Evolutionary conservation across 768 basidiomycete genomes (phyloP).

Genomic region (Daedaleopsis sinensis): DNA sequence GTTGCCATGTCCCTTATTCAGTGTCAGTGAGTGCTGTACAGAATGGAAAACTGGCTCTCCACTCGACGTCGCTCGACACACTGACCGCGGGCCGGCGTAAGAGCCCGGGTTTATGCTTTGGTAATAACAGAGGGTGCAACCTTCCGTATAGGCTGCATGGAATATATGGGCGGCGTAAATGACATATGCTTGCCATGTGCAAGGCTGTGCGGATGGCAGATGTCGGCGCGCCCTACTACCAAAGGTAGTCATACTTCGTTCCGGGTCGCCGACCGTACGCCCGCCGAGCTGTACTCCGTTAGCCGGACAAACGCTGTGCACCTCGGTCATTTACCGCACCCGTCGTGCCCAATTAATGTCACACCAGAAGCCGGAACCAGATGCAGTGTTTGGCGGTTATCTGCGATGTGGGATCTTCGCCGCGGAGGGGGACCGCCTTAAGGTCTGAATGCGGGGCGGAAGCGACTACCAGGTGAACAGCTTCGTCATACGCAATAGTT

Average conservation of each 20-base stretch:
- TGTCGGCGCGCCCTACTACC: conserved; percentile 3
- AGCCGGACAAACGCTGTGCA: conserved; percentile 2
- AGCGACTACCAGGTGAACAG: conserved; percentile 1
- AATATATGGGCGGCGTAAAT: neutral
- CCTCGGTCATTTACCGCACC: conserved; percentile 5
- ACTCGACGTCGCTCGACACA: neutral
- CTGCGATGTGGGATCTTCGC: conserved; percentile 9
- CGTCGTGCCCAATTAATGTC: neutral
- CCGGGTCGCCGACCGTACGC: neutral
- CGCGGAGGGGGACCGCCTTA: neutral
- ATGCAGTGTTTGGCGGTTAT: conserved; percentile 16
- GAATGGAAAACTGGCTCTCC: neutral
- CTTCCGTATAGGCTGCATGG: neutral
- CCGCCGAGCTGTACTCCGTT: neutral
- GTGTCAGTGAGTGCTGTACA: neutral
- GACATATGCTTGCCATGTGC: neutral
- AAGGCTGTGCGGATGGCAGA: neutral
- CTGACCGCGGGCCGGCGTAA: no score
- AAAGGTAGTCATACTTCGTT: neutral
- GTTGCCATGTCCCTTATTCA: neutral
- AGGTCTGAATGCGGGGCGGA: conserved; percentile 10
- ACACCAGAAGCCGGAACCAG: neutral
- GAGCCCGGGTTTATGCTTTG: no score
- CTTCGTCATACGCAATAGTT: conserved; percentile 15
- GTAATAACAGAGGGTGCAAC: no score